These are phyloP conservation scores for Trematosphaeria pertusa DNA, from an alignment of 2,329 filamentous ascomycete genomes.

Conservation along the genomic window DNA sequence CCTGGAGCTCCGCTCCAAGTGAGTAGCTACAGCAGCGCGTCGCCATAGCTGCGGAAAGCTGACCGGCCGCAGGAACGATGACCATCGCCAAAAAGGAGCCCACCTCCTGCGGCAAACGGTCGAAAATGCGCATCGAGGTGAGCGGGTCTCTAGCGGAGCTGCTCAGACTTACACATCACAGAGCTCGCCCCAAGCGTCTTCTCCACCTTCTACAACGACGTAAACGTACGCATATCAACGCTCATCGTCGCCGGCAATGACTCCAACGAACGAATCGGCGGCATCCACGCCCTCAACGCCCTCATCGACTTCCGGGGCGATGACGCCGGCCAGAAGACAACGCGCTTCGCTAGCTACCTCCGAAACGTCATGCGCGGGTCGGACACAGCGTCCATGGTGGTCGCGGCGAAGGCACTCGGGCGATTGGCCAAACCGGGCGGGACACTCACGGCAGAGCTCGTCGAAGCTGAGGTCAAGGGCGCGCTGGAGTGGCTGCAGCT, in stretches of 20 bases:
- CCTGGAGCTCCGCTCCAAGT: constrained; percentile 64
- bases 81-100: constrained; percentile 53
- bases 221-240: constrained; percentile 70
- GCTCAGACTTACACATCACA: constrained; percentile 43
- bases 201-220: constrained; percentile 69
- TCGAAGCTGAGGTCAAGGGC: constrained; percentile 95
- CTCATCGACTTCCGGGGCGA: constrained; percentile 97
- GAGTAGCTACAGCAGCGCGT: constrained; percentile 20
- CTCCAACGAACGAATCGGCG: constrained; percentile 86
- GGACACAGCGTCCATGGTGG: constrained; percentile 88
- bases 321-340: constrained; percentile 91
- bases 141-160: constrained; percentile 21
- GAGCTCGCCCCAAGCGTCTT: constrained; percentile 86
- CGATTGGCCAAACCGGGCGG: constrained; percentile 91
- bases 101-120: constrained; percentile 52
- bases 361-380: constrained; percentile 88
- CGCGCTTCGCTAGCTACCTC: constrained; percentile 89
- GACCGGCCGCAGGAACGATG: constrained; percentile 50
- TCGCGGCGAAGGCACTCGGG: constrained; percentile 86
- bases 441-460: constrained; percentile 90
- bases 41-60: constrained; percentile 11
- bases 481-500: constrained; percentile 97
- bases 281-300: constrained; percentile 88
- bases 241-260: constrained; percentile 87
- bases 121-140: constrained; percentile 56